Base-by-base conservation (phyloP, 176 grass and related monocot species). In the Tillandsia fasciculata region DNA sequence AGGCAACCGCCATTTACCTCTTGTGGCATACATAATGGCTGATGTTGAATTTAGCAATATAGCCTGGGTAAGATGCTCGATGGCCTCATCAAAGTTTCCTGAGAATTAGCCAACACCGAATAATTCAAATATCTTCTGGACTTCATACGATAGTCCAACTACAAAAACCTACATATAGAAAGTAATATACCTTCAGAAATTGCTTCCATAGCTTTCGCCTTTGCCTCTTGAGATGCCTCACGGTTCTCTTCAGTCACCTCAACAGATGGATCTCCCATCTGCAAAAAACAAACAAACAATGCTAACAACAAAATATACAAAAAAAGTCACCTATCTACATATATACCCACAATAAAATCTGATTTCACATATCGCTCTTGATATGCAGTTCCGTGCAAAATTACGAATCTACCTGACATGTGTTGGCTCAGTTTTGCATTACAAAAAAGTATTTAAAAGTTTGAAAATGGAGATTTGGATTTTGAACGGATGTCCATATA, bases 21-120 rank as follows among this genome's bases (percentile, higher is more conserved):
- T 87, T 52, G 89, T 92, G 48, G 81, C 93, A 69, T 97, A 92
- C 93, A 97, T 97, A 64, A 97, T 97, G 18, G 93, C 89, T 50
- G 93, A 97, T 75, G 83, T 84, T 22, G 93, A 86, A 56, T 92
- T 97, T 26, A 92, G 74, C 70, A 87, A 76, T 81, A 97, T 85
- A 13, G 93, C 93, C 23, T 85, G 79, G 29, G 93, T 97, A 70
- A 97, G 93, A 83, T 92, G 76, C 72, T 92, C 93, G 61, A 97
- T 70, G 67, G 89, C 86, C 48, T 92, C 93, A 7, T 92, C 72
- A 5, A 97, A 80, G 50, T 87, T 92, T 67, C 93, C 93, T 97
- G 27, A 70, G 18, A 74, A 71, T 67, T 69, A 75, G 29, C 17
- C 42, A 53, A 69, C 3, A 61, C 8, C 15, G 22, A 61, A 20